These are phyloP conservation scores for Ogataea siamensis DNA, from an alignment of 805 yeast species.

Conservation along the genomic window DNA sequence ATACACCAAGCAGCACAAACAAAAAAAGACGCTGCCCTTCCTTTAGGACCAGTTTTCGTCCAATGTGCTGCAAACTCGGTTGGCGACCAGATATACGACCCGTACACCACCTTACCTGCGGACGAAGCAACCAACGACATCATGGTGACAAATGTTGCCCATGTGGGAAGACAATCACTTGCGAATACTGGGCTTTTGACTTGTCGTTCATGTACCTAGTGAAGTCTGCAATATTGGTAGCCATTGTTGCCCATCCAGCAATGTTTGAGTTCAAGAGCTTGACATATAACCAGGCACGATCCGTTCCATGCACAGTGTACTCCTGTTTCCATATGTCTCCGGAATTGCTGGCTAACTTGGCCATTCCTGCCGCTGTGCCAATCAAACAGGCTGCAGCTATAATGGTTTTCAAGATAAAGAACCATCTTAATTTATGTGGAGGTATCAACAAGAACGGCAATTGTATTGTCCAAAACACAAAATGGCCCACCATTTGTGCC, in stretches of 20 bases:
- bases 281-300: conserved; percentile 28
- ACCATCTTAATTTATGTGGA: conserved; percentile 36
- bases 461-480: conserved; percentile 33
- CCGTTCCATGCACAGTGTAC: conserved; percentile 24
- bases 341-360: conserved; percentile 33
- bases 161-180: conserved; percentile 29
- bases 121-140: conserved; percentile 36
- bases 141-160: conserved; percentile 29
- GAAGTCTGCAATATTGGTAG: conserved; percentile 39
- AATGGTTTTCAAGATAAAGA: conserved; percentile 35
- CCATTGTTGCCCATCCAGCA: conserved; percentile 38
- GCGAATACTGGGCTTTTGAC: conserved; percentile 33
- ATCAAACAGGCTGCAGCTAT: conserved; percentile 27
- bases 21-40: conserved; percentile 22
- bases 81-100: conserved; percentile 45
- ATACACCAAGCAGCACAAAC: conserved; percentile 23
- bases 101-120: conserved; percentile 39
- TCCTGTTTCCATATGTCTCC: conserved; percentile 24
- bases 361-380: conserved; percentile 34
- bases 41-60: conserved; percentile 26
- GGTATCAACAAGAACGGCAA: conserved; percentile 34
- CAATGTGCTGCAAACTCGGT: conserved; percentile 38
- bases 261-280: conserved; percentile 31
- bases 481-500: conserved; percentile 33
- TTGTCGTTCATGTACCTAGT: conserved; percentile 37